Evolutionary conservation across 169 alveolate species (phyloP), one percentile per base, ranked within the genome.

Genomic region (Cytauxzoon felis): DNA sequence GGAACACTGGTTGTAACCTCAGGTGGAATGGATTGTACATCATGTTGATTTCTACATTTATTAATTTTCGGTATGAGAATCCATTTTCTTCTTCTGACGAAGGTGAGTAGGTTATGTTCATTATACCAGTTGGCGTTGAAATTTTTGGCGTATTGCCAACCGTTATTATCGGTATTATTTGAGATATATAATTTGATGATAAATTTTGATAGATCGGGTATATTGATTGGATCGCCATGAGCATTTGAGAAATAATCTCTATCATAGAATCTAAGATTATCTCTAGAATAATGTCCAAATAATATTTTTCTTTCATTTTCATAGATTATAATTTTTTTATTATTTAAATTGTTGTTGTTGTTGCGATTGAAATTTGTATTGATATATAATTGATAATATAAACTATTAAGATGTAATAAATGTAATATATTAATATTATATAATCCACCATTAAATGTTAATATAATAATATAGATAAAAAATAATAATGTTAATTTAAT

Each of bases 61-160:
- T 40, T 62, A 3, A 50, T 50, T 33, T 65, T 65, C 49, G 58
- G 38, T 4, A 45, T 57, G 29, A 40, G 32, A 24, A 57, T 30
- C 86, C 86, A 76, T 43, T 56, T 56, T 8, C 86, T 51, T 40
- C 81, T 34, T 23, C 86, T 19, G 19, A 76, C 81, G 33, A 76
- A 76, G 26, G 81, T 65, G 36, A 76, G 56, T n/a, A 76, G 42
- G 38, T 30, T 51, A 18, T 57, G 29, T 29, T 54, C 73, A 29
- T 57, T 64, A 24, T 21, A 11, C 71, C 65, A 76, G 16, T 18
- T 49, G 5, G 81, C 49, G 52, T 42, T 66, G 81, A 80, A 76
- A 33, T 59, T 64, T 41, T 56, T 76, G 16, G 86, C 42, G 38
- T 76, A 76, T 21, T 38, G 29, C 86, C 86, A 76, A 13, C 86